A percentile compares a stretch with the other conserved stretches of the same genome.
These are phyloP conservation scores for Acrasis kona DNA, from an alignment of 78 protist genomes.

Conservation along the genomic window DNA sequence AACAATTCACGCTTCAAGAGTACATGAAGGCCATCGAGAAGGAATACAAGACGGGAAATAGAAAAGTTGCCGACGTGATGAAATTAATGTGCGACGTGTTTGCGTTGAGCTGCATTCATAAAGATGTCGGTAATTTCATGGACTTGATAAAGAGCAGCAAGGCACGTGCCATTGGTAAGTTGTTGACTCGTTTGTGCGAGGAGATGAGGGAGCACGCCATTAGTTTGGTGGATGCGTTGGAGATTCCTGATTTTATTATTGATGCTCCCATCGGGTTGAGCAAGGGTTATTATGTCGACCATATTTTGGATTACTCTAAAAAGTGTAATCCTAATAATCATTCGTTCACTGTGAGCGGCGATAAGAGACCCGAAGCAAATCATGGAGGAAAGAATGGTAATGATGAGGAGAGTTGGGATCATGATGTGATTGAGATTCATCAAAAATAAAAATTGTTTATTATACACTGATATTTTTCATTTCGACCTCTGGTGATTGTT, in stretches of 20 bases:
- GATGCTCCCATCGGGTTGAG: constrained; percentile 54
- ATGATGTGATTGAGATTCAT: too few species aligned
- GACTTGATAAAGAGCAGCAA: not conserved
- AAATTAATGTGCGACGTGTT: not conserved
- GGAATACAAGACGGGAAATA: not conserved
- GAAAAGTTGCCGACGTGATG: not conserved
- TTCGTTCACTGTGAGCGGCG: too few species aligned
- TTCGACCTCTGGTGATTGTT: too few species aligned
- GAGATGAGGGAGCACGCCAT: constrained; percentile 22
- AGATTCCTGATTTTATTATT: constrained; percentile 38
- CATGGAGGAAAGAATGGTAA: too few species aligned
- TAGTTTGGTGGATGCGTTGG: constrained; percentile 52
- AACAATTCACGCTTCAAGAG: not conserved
- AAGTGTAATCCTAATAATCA: too few species aligned
- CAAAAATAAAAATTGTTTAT: too few species aligned
- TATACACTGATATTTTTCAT: too few species aligned
- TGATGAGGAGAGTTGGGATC: too few species aligned
- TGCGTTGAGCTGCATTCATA: not conserved
- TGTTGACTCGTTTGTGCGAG: not conserved
- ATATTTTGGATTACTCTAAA: too few species aligned
- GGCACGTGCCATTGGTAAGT: not conserved
- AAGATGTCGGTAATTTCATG: not conserved
- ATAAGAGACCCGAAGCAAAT: too few species aligned
- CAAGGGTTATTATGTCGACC: too few species aligned
- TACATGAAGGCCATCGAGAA: not conserved